These are phyloP conservation scores for Bipolaris gigantea DNA, from an alignment of 2,329 filamentous ascomycete species.

Conservation along the genomic window DNA sequence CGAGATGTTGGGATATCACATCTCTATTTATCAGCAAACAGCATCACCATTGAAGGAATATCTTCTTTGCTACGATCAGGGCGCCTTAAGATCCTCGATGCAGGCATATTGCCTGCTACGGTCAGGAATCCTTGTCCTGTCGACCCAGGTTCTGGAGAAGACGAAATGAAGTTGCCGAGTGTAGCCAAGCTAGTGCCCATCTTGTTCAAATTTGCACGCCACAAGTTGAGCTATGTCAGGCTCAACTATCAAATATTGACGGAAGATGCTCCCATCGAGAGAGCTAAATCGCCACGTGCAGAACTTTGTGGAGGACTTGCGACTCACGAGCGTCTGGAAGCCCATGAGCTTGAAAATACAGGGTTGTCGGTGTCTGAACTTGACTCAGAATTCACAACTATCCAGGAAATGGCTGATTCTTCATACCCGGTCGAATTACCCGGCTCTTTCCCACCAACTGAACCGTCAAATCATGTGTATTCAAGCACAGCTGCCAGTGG, in stretches of 20 bases:
- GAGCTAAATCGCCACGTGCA: conserved; percentile 22
- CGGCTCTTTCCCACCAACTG: conserved; percentile 16
- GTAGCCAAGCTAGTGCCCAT: conserved; percentile 59
- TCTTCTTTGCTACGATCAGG: conserved; percentile 56
- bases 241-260: conserved; percentile 60
- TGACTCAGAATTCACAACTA: conserved; percentile 16
- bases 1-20: conserved; percentile 61
- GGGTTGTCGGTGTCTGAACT: conserved; percentile 26
- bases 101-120: conserved; percentile 50
- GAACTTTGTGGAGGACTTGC: conserved; percentile 33
- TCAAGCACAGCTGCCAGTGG: neutral
- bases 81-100: conserved; percentile 59
- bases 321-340: conserved; percentile 20
- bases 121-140: conserved; percentile 10
- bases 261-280: conserved; percentile 40
- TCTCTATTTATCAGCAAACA: conserved; percentile 60
- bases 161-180: conserved; percentile 47
- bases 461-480: neutral
- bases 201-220: conserved; percentile 51
- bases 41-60: conserved; percentile 58
- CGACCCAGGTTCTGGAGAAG: conserved; percentile 1
- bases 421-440: conserved; percentile 29
- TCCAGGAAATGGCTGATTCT: conserved; percentile 36
- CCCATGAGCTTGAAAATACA: conserved; percentile 33
- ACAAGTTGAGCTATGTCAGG: conserved; percentile 57